Base-by-base conservation (phyloP, 257 asterid genomes). In the Nicotiana paniculata region DNA sequence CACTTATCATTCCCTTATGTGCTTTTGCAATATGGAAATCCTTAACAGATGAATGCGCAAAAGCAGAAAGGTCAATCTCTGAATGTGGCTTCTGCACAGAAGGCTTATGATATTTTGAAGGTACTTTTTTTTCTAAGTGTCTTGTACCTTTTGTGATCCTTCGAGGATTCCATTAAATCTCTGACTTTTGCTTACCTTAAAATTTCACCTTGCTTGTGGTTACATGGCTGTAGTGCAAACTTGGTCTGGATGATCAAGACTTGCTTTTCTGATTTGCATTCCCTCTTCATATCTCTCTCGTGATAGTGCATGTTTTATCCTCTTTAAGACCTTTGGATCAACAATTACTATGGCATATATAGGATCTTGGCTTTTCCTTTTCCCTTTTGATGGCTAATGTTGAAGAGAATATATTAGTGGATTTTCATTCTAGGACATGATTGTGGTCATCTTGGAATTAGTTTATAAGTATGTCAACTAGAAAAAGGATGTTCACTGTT, bases 21-120 rank as follows among this genome's bases (percentile, higher is more conserved):
- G 58, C 78, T 12, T 39, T 46, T 72, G 78, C 12, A 72, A 72
- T 72, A 21, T 72, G 70, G 43, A 51, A 32, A 66, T 39, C 28
- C 43, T 84, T 51, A 63, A 65, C 89, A 93, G 99, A 84, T 87
- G 87, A 93, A 90, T 85, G 97, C 97, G 17, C 97, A 96, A 82
- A 96, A 93, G 92, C 96, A 94, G 91, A 92, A 91, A 86, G 97
- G 97, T 61, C 95, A 91, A 90, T 87, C 93, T 86, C 81, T 92
- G 85, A 79, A 91, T 81, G 83, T 95, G 43, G 87, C 91, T 84
- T 91, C 98, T 81, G 90, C 97, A 21, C 95, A 93, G 53, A 91
- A 93, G 84, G 99, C 97, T n/a, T 87, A 93, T 70, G 94, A 94
- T 82, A 80, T 94, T 81, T 65, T 96, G 33, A 93, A 92, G 98